Base-by-base conservation (phyloP, 1,284 basidiomycete species). In the Uromyces viciae-fabae region DNA sequence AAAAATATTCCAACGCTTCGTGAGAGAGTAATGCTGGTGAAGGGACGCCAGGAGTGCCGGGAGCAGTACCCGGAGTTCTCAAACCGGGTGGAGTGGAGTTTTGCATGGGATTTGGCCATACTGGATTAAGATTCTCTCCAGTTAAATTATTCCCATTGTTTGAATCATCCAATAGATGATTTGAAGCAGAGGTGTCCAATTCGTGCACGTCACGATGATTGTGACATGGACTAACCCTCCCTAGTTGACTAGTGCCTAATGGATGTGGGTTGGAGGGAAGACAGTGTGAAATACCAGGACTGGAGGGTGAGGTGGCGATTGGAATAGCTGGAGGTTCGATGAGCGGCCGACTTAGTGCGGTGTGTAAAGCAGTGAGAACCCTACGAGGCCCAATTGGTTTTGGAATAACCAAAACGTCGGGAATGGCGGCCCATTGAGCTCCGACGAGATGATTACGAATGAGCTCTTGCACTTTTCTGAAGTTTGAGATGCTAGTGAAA, bases 321-420 rank as follows among this genome's bases (percentile, higher is more conserved):
- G 96, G 95, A 0, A 90, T 87, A 85, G 97, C 97, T 84, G 92
- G 92, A 0, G 94, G 92, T 84, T 97, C 94, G 33, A 98, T 90
- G 15, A 91, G 84, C 0, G 95, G 94, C 83, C 91, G 93, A 17
- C 90, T 92, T 68, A 93, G 88, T 1, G 93, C 92, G 3, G 93
- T 96, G 85, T 95, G 92, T 22, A 98, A 87, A 14, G 94, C 92
- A 5, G 94, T 95, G 82, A 98, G 87, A 83, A 97, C 91, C 11
- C 95, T 90, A 46, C 95, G 90, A 0, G 95, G 95, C 3, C 95
- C 95, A 11, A 93, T 94, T 5, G 95, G 95, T 86, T 98, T 98
- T 4, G 94, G 95, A 38, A 98, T 92, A 83, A 98, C 93, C 88
- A 97, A 92, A 38, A 96, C 90, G 83, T 98, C 95, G 0, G 94